A percentile compares a stretch with the other conserved stretches of the same genome.
Conservation (phyloP, 2,329 filamentous ascomycete genomes). For the Madurella fahalii region DNA sequence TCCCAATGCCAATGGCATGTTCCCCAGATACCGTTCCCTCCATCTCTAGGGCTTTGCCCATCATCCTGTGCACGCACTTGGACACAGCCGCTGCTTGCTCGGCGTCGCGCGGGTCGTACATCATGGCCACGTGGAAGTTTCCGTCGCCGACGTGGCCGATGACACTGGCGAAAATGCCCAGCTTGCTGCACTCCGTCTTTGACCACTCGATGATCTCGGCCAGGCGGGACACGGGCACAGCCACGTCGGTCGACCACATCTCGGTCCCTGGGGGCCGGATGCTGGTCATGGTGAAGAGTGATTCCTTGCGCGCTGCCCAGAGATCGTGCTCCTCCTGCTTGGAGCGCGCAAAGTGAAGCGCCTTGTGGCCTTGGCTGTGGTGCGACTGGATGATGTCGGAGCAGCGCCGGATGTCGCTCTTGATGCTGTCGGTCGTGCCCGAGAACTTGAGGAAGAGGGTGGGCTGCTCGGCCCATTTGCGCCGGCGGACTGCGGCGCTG, state of each 20-base stretch:
- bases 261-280: constrained; percentile 56
- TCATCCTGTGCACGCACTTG: constrained; percentile 59
- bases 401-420: constrained; percentile 59
- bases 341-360: constrained; percentile 66
- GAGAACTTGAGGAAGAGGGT: constrained; percentile 75
- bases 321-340: constrained; percentile 63
- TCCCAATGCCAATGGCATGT: constrained; percentile 26
- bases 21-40: constrained; percentile 59
- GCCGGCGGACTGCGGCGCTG: constrained; percentile 50
- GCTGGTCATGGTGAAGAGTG: constrained; percentile 68
- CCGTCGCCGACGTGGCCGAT: constrained; percentile 66
- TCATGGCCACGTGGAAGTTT: constrained; percentile 53
- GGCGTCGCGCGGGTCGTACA: constrained; percentile 47
- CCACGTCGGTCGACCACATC: constrained; percentile 78
- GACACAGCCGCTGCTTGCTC: constrained; percentile 39
- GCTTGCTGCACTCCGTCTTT: constrained; percentile 54
- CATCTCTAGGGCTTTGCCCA: constrained; percentile 61
- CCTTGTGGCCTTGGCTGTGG: constrained; percentile 46
- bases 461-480: constrained; percentile 63
- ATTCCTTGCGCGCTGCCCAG: constrained; percentile 73
- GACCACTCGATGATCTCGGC: constrained; percentile 68
- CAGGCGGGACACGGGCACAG: constrained; percentile 68
- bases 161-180: constrained; percentile 55
- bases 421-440: constrained; percentile 59
- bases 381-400: constrained; percentile 50